Evolutionary conservation across 139 green algal genomes (phyloP).

Genomic region (Auxenochlorella pyrenoidosa): DNA sequence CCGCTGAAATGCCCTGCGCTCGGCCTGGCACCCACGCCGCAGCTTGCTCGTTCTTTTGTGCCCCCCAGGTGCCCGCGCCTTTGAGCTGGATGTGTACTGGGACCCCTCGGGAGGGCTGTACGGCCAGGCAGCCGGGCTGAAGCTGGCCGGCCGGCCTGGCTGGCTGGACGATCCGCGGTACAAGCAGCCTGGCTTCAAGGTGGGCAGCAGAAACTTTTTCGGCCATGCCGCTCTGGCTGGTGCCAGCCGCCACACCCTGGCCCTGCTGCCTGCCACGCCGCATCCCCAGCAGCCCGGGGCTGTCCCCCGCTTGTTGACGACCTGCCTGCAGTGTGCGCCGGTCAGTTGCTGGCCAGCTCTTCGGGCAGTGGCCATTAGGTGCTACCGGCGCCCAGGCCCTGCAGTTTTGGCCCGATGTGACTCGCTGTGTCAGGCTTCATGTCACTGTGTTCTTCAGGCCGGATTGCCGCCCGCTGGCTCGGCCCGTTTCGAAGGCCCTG

Average conservation of each 20-base stretch:
- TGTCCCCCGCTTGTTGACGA: not conserved
- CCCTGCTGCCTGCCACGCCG: not conserved
- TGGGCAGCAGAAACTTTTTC: too few relatives aligned
- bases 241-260: too few relatives aligned
- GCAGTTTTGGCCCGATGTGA: too few relatives aligned
- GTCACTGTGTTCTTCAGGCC: too few relatives aligned
- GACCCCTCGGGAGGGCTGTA: constrained; percentile 49
- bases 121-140: constrained; percentile 25
- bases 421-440: too few relatives aligned
- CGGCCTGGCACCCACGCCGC: too few relatives aligned
- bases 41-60: too few relatives aligned
- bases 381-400: too few relatives aligned
- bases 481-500: too few relatives aligned
- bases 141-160: constrained; percentile 27
- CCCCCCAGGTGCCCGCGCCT: constrained; percentile 24
- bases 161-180: constrained; percentile 21
- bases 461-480: too few relatives aligned
- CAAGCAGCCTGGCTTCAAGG: constrained; percentile 45
- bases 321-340: not conserved
- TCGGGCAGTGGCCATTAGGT: too few relatives aligned
- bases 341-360: not conserved
- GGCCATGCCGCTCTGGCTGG: not conserved
- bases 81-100: constrained; percentile 51
- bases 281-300: not conserved
- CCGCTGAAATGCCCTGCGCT: too few relatives aligned